Conservation (phyloP, 129 eudicot genomes). For the Dittrichia graveolens region DNA sequence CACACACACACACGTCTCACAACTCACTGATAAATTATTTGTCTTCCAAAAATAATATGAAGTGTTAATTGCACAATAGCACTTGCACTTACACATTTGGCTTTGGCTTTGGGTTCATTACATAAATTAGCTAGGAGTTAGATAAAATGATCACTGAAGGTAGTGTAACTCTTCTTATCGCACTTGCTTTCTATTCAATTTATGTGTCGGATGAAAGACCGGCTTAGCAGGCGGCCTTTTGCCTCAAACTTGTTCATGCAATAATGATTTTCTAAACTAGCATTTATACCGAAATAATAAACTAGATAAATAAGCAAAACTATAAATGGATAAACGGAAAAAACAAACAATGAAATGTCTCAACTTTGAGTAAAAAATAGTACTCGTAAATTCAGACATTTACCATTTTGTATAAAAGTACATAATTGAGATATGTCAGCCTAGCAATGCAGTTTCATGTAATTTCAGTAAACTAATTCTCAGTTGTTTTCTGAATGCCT, state of each 20-base stretch:
- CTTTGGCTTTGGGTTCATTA: constrained; percentile 4
- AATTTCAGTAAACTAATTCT: not conserved
- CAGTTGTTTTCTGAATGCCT: not conserved
- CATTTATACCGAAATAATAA: not conserved
- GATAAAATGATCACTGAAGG: not conserved
- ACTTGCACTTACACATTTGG: too few species aligned
- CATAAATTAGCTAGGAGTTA: not conserved
- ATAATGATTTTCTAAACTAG: not conserved
- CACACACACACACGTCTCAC: constrained; percentile 13
- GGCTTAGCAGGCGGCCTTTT: not conserved
- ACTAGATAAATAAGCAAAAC: not conserved
- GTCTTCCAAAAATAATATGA: not conserved
- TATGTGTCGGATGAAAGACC: not conserved
- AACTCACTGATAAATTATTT: not conserved
- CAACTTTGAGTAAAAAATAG: not conserved
- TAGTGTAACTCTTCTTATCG: not conserved
- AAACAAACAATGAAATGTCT: not conserved
- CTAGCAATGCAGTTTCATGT: constrained; percentile 7
- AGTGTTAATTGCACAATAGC: not conserved
- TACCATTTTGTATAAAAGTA: not conserved
- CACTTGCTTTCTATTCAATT: too few species aligned
- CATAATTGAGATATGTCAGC: not conserved
- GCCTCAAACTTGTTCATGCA: not conserved
- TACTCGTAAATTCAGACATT: not conserved
- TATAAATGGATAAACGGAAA: not conserved